phyloP scores from a whole-genome alignment of 1,284 basidiomycete genomes.

The Tilletia setariae region DNA sequence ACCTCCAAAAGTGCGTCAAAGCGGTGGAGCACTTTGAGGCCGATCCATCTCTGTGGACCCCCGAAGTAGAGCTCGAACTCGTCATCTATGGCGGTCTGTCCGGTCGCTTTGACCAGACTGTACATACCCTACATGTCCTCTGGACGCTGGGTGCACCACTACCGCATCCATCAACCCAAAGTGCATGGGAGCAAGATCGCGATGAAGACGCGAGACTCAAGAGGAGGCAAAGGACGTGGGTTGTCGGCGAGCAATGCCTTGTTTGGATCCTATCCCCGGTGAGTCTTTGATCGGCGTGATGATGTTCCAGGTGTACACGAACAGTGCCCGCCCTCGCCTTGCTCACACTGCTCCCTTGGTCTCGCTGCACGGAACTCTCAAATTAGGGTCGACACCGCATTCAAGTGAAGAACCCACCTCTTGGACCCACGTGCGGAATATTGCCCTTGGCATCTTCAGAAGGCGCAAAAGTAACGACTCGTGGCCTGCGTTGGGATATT shows the following conservation, averaged over 20 bases:
- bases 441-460: conserved; percentile 73
- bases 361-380: conserved; percentile 50
- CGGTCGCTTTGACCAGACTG: conserved; percentile 88
- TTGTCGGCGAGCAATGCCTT: conserved; percentile 78
- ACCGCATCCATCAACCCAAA: conserved; percentile 53
- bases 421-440: conserved; percentile 88
- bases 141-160: conserved; percentile 64
- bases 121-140: conserved; percentile 81
- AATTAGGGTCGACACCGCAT: conserved; percentile 72
- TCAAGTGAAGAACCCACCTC: conserved; percentile 66
- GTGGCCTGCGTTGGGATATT: conserved; percentile 85
- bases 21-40: conserved; percentile 62
- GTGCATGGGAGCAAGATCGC: neutral
- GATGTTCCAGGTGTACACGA: no score
- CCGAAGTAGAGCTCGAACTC: conserved; percentile 52
- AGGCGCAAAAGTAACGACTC: conserved; percentile 70
- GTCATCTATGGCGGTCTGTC: conserved; percentile 82
- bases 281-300: conserved; percentile 32
- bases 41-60: conserved; percentile 17
- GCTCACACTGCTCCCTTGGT: neutral
- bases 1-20: conserved; percentile 84
- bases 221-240: conserved; percentile 60
- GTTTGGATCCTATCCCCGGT: conserved; percentile 83
- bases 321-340: conserved; percentile 12
- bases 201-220: neutral